Evolutionary conservation across 2,329 filamentous ascomycete genomes (phyloP).

Genomic region (Trichothecium roseum): DNA sequence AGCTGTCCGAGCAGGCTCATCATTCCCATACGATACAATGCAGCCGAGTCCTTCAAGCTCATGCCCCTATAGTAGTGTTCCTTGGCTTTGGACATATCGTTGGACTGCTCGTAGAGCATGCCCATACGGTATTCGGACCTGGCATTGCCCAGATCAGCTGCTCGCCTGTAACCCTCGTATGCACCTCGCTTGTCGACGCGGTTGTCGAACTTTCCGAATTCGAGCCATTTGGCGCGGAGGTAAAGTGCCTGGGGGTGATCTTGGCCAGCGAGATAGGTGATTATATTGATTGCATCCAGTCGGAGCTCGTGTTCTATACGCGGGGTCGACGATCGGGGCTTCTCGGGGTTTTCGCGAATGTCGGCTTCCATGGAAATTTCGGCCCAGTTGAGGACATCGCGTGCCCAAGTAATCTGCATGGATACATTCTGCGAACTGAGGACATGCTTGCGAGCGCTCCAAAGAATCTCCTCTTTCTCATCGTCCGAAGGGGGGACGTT

Average conservation of each 20-base stretch:
- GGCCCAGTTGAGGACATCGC: constrained; percentile 81
- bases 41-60: constrained; percentile 74
- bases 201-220: constrained; percentile 92
- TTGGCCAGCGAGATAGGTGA: constrained; percentile 81
- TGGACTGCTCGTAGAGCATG: constrained; percentile 95
- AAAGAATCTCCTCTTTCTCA: constrained; percentile 82
- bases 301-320: constrained; percentile 81
- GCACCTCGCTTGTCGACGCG: constrained; percentile 91
- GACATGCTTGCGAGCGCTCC: constrained; percentile 72
- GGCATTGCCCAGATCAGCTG: constrained; percentile 77
- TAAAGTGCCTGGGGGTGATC: constrained; percentile 90
- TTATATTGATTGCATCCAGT: constrained; percentile 82
- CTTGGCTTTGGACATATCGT: constrained; percentile 83
- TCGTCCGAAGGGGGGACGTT: constrained; percentile 92
- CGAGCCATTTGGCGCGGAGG: constrained; percentile 90
- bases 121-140: constrained; percentile 94
- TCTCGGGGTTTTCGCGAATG: constrained; percentile 45
- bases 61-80: constrained; percentile 82
- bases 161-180: constrained; percentile 73
- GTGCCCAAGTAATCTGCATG: constrained; percentile 94
- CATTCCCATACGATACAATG: constrained; percentile 83
- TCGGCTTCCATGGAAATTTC: constrained; percentile 74
- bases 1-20: constrained; percentile 94
- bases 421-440: constrained; percentile 90
- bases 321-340: constrained; percentile 63